phyloP scores from a whole-genome alignment of 352 stramenopile genomes.

The Phytophthora crassamura region DNA sequence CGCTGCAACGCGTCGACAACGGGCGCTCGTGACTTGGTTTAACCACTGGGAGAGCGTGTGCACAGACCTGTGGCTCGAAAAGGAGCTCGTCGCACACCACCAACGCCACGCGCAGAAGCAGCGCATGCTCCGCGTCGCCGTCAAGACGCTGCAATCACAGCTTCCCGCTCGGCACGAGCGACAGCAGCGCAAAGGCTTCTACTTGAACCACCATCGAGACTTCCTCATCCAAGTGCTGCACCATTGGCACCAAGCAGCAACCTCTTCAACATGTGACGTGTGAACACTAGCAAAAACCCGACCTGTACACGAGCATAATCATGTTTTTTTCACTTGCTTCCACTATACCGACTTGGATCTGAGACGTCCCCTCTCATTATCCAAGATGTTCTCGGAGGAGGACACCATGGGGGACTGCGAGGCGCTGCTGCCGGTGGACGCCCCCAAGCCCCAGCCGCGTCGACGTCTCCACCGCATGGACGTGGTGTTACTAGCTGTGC shows the following conservation, averaged over 20 bases:
- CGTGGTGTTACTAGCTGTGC: conserved; percentile 49
- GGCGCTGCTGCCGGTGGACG: conserved; percentile 32
- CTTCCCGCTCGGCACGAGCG: conserved; percentile 26
- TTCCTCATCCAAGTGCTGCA: conserved; percentile 25
- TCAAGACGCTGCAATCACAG: conserved; percentile 27
- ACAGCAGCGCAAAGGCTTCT: conserved; percentile 20
- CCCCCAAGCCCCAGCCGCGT: conserved; percentile 3
- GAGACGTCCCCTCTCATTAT: conserved; percentile 6
- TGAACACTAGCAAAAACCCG: conserved; percentile 15
- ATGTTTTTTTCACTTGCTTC: conserved; percentile 8
- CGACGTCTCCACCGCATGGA: conserved; percentile 56
- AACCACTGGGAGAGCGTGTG: conserved; percentile 61
- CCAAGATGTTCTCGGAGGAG: conserved; percentile 31
- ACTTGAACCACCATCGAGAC: conserved; percentile 10
- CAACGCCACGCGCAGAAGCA: conserved; percentile 24
- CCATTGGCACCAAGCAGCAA: conserved; percentile 6
- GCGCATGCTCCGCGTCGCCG: background rate
- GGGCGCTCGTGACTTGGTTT: conserved; percentile 28
- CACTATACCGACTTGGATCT: conserved; percentile 20
- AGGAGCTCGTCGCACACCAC: conserved; percentile 42
- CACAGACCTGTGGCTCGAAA: conserved; percentile 50
- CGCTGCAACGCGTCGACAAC: conserved; percentile 3
- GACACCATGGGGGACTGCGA: conserved; percentile 15
- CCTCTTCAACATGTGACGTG: conserved; percentile 39
- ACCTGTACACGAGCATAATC: conserved; percentile 26